phyloP scores from a whole-genome alignment of 257 asterid genomes.

The Mitragyna speciosa region DNA sequence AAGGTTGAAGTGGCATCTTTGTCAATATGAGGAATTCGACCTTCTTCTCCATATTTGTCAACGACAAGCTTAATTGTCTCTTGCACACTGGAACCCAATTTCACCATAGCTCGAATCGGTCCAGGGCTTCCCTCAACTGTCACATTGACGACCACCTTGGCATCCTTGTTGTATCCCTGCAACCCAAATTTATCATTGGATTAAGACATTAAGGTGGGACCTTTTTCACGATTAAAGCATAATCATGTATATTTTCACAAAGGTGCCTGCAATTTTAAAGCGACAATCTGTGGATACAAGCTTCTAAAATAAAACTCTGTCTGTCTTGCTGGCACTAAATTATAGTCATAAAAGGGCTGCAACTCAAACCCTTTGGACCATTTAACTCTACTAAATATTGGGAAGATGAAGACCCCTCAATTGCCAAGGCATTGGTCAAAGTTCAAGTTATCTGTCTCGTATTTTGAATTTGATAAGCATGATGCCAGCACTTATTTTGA shows the following conservation, averaged over 20 bases:
- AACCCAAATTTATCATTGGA: constrained; percentile 8
- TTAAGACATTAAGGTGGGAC: neutral
- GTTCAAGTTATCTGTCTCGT: too few species aligned
- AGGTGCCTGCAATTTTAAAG: too few species aligned
- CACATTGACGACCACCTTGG: constrained; percentile 72
- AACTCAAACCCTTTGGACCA: neutral
- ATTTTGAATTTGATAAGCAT: too few species aligned
- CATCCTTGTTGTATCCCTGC: constrained; percentile 52
- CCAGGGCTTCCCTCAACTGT: constrained; percentile 81
- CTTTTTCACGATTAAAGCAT: neutral
- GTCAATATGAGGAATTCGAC: constrained; percentile 60
- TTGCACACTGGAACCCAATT: constrained; percentile 62
- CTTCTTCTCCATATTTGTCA: constrained; percentile 55
- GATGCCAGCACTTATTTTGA: too few species aligned
- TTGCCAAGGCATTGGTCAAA: neutral
- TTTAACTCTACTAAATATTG: neutral
- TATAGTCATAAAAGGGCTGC: neutral
- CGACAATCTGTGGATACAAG: neutral
- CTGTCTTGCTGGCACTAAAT: neutral
- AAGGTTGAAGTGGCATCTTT: constrained; percentile 43
- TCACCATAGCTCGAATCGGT: constrained; percentile 65
- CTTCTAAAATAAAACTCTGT: neutral
- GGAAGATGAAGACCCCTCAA: neutral
- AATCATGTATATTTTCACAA: neutral
- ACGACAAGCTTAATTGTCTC: constrained; percentile 55